Evolutionary conservation across 1,139 yeast genomes (phyloP), one percentile per base, ranked within the genome.

Genomic region (Pichia sp.): DNA sequence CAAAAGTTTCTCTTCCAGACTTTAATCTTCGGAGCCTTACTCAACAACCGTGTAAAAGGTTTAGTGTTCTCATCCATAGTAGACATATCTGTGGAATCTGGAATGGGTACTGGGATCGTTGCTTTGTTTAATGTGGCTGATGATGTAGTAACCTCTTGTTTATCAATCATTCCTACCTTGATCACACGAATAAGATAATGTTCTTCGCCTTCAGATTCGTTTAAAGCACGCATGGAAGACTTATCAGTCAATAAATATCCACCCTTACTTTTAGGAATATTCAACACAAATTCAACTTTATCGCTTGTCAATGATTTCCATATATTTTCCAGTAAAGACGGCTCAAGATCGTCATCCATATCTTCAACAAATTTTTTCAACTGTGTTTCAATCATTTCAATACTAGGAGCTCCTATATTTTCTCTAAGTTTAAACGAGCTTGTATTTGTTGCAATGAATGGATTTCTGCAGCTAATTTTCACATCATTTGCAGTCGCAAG

Each of bases 1-100:
- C 68, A 72, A 50, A 60, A 67, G 43, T 67, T 67, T 33, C 60
- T 64, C 46, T 61, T 70, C 76, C 75, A 71, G 2, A 62, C 58
- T 41, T 39, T 32, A 55, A 62, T 44, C 16, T 36, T 39, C 9
- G 36, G 8, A 16, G 29, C 29, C 16, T 38, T 43, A 16, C 4
- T 16, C 23, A 16, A 16, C 23, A 16, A 16, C 23, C 23, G 23
- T 16, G 23, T 16, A 2, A 16, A 16, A 16, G 23, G 23, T 16
- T 16, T 16, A 16, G 23, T 16, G 6, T 6, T 28, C 29, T 37
- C 26, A n/a, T 31, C 29, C n/a, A 4, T 36, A 31, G 27, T 23
- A 29, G 3, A 16, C 5, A 4, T 34, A 26, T 16, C 27, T 16
- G 35, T 6, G 28, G 34, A 23, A n/a, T 40, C 39, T 0, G 43